These are phyloP conservation scores for Fonsecaea multimorphosa DNA, from an alignment of 2,329 filamentous ascomycete species.

Conservation along the genomic window DNA sequence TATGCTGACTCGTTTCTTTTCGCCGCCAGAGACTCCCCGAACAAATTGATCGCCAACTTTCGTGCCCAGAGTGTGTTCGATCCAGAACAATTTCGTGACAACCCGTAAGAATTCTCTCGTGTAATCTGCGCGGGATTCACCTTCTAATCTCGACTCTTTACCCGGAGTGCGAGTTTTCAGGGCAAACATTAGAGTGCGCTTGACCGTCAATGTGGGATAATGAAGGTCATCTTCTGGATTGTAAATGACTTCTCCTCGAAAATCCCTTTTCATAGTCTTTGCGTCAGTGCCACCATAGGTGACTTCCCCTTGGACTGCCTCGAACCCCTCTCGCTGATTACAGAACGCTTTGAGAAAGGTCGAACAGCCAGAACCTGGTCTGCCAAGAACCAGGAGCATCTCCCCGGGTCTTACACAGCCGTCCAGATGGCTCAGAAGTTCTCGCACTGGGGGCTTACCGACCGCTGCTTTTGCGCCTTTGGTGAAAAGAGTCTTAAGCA, in stretches of 20 bases:
- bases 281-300: slow-evolving; percentile 63
- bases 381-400: slow-evolving; percentile 72
- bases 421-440: slow-evolving; percentile 68
- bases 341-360: slow-evolving; percentile 72
- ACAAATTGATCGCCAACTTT: slow-evolving; percentile 77
- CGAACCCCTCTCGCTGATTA: slow-evolving; percentile 67
- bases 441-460: slow-evolving; percentile 61
- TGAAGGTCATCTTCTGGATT: slow-evolving; percentile 80
- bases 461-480: slow-evolving; percentile 43
- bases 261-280: slow-evolving; percentile 57
- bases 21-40: slow-evolving; percentile 72
- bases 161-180: slow-evolving; percentile 71
- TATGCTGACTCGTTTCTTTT: slow-evolving; percentile 71
- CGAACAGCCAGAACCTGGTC: slow-evolving; percentile 73
- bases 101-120: slow-evolving; percentile 68
- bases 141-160: slow-evolving; percentile 64
- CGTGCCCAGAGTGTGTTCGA: slow-evolving; percentile 73
- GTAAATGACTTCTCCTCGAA: slow-evolving; percentile 63
- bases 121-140: slow-evolving; percentile 66
- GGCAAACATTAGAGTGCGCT: slow-evolving; percentile 75
- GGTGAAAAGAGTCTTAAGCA: slow-evolving; percentile 53
- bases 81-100: slow-evolving; percentile 73
- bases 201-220: slow-evolving; percentile 77
- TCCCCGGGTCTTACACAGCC: slow-evolving; percentile 75
- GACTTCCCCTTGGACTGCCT: slow-evolving; percentile 61